phyloP scores from a whole-genome alignment of 306 rosid species.

The Calophaca sinica region DNA sequence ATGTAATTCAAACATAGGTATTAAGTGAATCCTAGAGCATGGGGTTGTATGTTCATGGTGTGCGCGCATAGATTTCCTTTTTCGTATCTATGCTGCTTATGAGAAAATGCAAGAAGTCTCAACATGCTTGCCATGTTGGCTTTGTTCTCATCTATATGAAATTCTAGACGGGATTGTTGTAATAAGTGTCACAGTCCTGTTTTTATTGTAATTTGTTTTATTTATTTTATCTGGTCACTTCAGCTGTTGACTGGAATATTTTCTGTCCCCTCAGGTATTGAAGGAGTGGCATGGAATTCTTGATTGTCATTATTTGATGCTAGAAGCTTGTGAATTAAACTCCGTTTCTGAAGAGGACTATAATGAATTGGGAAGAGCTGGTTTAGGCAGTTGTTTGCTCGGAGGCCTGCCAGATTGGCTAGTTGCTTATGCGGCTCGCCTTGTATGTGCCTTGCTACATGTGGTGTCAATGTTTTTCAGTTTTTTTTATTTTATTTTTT shows the following conservation, averaged over 20 bases:
- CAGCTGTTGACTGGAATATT: conserved; percentile 35
- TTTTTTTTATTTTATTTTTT: neutral
- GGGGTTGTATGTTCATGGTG: neutral
- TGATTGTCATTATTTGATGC: conserved; percentile 83
- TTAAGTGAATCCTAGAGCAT: no score
- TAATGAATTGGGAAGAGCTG: conserved; percentile 91
- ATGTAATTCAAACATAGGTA: no score
- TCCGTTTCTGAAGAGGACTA: conserved; percentile 89
- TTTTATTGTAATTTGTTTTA: conserved; percentile 6
- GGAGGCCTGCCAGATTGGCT: conserved; percentile 98
- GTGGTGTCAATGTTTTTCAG: conserved; percentile 29
- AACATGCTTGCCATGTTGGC: conserved; percentile 1
- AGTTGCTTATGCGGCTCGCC: conserved; percentile 94
- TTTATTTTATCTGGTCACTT: conserved; percentile 7
- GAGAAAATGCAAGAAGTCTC: neutral
- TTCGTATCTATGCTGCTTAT: no score
- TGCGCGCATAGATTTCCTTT: neutral
- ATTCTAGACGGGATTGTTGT: neutral
- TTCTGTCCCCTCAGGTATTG: conserved; percentile 66
- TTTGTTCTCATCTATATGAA: conserved; percentile 1
- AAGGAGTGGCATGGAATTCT: conserved; percentile 94
- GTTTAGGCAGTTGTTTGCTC: conserved; percentile 96
- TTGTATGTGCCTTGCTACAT: conserved; percentile 61
- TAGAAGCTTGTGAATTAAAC: conserved; percentile 90
- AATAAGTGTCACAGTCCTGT: neutral